phyloP scores from a whole-genome alignment of 768 basidiomycete genomes.

The Trametes villosa region DNA sequence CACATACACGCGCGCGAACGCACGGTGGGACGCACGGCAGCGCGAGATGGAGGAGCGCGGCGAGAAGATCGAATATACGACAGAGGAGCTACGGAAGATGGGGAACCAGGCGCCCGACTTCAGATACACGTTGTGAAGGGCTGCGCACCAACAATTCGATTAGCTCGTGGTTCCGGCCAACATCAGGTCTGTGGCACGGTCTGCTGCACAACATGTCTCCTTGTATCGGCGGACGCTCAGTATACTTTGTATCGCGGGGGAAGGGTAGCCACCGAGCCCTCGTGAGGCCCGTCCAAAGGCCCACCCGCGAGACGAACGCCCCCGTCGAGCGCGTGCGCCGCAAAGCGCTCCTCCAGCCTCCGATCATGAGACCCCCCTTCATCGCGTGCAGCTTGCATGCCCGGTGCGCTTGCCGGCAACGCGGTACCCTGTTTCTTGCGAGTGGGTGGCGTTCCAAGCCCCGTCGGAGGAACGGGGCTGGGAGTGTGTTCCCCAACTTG shows the following conservation, averaged over 20 bases:
- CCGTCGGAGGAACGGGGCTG: too few relatives aligned
- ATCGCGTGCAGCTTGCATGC: too few relatives aligned
- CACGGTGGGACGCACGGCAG: constrained; percentile 50
- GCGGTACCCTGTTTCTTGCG: too few relatives aligned
- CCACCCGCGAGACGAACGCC: not conserved
- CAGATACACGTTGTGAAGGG: constrained; percentile 28
- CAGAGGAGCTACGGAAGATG: constrained; percentile 41
- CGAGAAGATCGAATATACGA: constrained; percentile 21
- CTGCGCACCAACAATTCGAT: too few relatives aligned
- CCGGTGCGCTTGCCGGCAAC: too few relatives aligned
- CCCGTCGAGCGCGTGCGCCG: not conserved
- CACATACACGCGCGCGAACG: constrained; percentile 59
- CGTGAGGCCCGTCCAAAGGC: not conserved
- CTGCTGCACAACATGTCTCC: not conserved
- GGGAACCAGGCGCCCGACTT: constrained; percentile 70
- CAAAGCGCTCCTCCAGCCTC: too few relatives aligned
- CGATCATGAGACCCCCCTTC: too few relatives aligned
- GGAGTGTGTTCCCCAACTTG: too few relatives aligned
- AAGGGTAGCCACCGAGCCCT: not conserved
- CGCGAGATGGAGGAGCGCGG: constrained; percentile 33
- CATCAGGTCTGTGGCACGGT: too few relatives aligned
- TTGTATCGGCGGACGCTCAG: not conserved
- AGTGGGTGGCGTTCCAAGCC: too few relatives aligned
- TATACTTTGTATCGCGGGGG: not conserved
- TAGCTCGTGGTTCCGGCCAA: too few relatives aligned